Base-by-base conservation (phyloP, 352 stramenopile species). In the Pythium aquatile region DNA sequence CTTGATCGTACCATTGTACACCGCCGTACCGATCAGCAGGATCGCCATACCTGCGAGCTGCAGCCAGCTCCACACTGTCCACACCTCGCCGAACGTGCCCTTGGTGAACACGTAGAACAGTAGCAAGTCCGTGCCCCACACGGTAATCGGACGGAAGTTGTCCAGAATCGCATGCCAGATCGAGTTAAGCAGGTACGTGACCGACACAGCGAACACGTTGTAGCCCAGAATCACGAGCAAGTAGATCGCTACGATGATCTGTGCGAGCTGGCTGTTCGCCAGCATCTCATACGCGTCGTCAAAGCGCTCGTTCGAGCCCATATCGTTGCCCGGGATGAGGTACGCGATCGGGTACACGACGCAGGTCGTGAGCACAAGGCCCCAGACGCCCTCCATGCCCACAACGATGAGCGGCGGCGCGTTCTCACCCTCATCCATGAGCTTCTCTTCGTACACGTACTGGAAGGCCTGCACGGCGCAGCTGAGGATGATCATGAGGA, bases 101-200 rank as follows among this genome's bases (percentile, higher is more conserved):
- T 78, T 76, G 20, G 90, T 97, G 69, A 99, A 96, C 55, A 92
- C 71, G 80, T 99, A 99, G 70, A 97, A 99, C 29, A 99, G 97
- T 59, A 98, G 70, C 26, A 99, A 77, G 78, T 99, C 97, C 14
- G 83, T 91, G 20, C 74, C 83, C 96, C 97, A 99, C 13, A 99
- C 94, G 10, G 93, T 98, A 66, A 99, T 98, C 10, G 96, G 94
- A 37, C 95, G 85, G 77, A 99, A 99, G 70, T 99, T 99, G 83
- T 99, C 96, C 13, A 99, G 75, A 72, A 99, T 99, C 32, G 96
- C 97, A 80, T 99, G 96, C 96, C 96, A 99, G 52, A 99, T 96
- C 44, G 90, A 97, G 78, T 97, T 98, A 35, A 99, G 75, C 61
- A 98, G 76, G 61, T 97, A 98, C 42, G 96, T 99, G 9, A 99